Evolutionary conservation across 2,329 filamentous ascomycete genomes (phyloP), one percentile per base, ranked within the genome.

Genomic region (Neofusicoccum sp.): DNA sequence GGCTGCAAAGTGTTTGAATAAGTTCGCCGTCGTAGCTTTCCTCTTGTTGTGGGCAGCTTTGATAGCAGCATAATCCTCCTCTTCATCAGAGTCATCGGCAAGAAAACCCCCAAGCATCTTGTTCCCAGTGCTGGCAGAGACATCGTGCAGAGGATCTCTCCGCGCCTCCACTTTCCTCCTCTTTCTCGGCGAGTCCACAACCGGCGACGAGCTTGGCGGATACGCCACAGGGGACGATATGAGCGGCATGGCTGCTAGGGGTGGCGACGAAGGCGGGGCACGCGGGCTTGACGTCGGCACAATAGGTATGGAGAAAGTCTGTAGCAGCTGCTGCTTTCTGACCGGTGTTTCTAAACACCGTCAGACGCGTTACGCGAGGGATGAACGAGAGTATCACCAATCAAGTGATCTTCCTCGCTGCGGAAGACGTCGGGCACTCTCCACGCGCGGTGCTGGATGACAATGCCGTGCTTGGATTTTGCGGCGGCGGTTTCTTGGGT

Each of bases 171-270:
- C 61, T 34, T 70, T 70, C 65, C 75, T 76, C 49, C 73, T 68
- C 63, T 77, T 77, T 64, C 71, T 72, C 7, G 73, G 70, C 51
- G 76, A 73, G 62, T 73, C 61, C 53, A 61, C 54, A n/a, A 66
- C 64, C 12, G 72, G 71, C 30, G 75, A 73, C 1, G 84, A 84
- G 67, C 79, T 84, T 6, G 78, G 73, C 2, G 84, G 83, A 62
- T 84, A 84, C 28, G 78, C 69, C 20, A 86, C 73, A 2, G 86
- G 83, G 12, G 86, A 87, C 6, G 86, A 87, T 40, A 83, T 78
- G 38, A 82, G 78, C 28, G 84, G 75, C 85, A 89, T 89, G 59
- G 81, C 83, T 80, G 80, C 69, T 67, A 65, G 70, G n/a, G 82
- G 84, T 40, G 78, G 77, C 30, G 79, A 81, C 1, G 76, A 78